Conservation (phyloP, 1,284 basidiomycete genomes). For the Puccinia brachypodii region DNA sequence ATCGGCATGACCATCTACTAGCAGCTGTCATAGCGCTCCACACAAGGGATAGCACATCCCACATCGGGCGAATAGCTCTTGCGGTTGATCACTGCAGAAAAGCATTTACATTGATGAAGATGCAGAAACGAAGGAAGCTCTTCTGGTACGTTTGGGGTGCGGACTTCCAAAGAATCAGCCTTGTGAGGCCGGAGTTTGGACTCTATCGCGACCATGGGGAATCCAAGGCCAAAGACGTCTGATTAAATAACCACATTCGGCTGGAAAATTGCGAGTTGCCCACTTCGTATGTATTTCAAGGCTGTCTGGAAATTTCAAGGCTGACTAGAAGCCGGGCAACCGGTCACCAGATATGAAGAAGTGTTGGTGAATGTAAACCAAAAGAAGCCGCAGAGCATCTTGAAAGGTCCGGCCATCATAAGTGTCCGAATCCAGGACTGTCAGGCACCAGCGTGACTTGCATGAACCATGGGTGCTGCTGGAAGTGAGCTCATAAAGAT, state of each 20-base stretch:
- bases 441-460: too few species aligned
- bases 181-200: neutral
- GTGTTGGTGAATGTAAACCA: too few species aligned
- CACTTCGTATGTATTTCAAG: neutral
- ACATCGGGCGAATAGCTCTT: neutral
- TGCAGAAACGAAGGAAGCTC: neutral
- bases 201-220: neutral
- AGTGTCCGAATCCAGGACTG: too few species aligned
- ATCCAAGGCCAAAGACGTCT: neutral
- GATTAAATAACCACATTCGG: neutral
- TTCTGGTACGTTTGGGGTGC: neutral
- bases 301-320: too few species aligned
- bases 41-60: neutral
- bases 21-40: neutral
- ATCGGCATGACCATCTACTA: slow-evolving; percentile 6
- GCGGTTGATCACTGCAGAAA: neutral
- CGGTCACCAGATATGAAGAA: neutral
- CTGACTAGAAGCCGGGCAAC: neutral
- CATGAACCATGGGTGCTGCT: too few species aligned
- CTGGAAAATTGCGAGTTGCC: neutral
- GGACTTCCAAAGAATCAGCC: neutral
- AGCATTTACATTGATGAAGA: neutral
- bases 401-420: too few species aligned
- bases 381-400: too few species aligned
- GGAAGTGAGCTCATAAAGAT: too few species aligned